Percentiles rank a stretch among this genome's conserved stretches.
phyloP scores from a whole-genome alignment of 371 early-diverging fungal genomes.

The Rhizopus stolonifer region DNA sequence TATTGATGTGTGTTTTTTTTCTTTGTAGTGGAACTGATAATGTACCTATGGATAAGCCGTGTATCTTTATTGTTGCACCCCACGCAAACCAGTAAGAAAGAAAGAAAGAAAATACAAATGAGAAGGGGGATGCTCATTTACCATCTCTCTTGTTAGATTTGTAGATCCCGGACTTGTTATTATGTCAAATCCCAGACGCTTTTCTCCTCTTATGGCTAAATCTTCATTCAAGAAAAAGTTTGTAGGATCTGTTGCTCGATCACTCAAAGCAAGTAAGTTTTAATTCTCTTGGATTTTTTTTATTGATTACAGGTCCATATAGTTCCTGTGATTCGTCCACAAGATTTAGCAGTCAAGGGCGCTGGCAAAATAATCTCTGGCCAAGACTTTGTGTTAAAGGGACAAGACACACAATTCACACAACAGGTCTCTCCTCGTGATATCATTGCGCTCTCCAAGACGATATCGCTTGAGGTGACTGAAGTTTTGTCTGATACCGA shows the following conservation, averaged over 20 bases:
- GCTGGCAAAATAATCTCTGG: constrained; percentile 52
- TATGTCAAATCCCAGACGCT: constrained; percentile 59
- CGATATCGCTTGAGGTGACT: constrained; percentile 49
- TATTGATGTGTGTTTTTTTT: not conserved
- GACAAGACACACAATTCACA: constrained; percentile 57
- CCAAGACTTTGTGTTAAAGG: constrained; percentile 34
- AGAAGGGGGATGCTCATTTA: not conserved
- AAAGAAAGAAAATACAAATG: constrained; percentile 4
- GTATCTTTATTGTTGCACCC: constrained; percentile 80
- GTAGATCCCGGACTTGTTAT: constrained; percentile 77
- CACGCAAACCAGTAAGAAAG: constrained; percentile 82
- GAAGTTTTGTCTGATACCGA: constrained; percentile 69
- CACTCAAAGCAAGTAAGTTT: constrained; percentile 49
- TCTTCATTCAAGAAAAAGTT: constrained; percentile 67
- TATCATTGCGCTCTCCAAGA: constrained; percentile 43
- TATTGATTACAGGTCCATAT: not conserved
- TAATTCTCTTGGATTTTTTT: not conserved
- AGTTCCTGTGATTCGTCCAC: constrained; percentile 80
- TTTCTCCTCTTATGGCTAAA: constrained; percentile 71
- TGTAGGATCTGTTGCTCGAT: constrained; percentile 66
- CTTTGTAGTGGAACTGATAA: constrained; percentile 59
- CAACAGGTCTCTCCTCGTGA: constrained; percentile 50
- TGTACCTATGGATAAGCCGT: constrained; percentile 71
- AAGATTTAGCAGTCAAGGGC: constrained; percentile 65
- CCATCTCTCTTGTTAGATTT: constrained; percentile 33